Evolutionary conservation across 116 monocot species (phyloP).

Genomic region (Phalaenopsis hybrid): DNA sequence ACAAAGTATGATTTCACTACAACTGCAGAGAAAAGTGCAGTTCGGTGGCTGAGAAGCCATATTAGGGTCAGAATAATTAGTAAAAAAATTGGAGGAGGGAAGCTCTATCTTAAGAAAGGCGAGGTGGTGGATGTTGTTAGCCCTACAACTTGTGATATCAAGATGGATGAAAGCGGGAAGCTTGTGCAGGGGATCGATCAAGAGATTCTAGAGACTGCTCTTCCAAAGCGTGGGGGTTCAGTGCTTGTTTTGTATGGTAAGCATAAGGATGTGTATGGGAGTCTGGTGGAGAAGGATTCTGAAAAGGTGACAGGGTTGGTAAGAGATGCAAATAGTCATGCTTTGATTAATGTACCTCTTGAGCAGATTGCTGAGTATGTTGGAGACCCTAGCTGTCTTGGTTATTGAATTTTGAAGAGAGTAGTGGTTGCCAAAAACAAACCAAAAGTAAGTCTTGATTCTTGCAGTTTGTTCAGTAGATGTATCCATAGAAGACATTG

Average conservation of each 20-base stretch:
- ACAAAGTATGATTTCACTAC: neutral
- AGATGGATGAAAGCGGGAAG: conserved; percentile 67
- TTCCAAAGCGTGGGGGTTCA: conserved; percentile 64
- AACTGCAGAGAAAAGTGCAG: conserved; percentile 6
- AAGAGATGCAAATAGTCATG: conserved; percentile 64
- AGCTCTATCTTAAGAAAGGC: conserved; percentile 76
- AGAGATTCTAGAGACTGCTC: conserved; percentile 73
- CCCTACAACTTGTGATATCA: conserved; percentile 63
- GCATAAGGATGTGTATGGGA: conserved; percentile 73
- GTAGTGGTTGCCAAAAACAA: neutral
- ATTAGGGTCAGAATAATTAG: conserved; percentile 83
- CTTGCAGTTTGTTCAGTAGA: neutral
- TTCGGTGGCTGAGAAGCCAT: conserved; percentile 71
- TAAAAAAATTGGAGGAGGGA: conserved; percentile 57
- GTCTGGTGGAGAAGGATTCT: conserved; percentile 58
- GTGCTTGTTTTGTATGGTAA: conserved; percentile 80
- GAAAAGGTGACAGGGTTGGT: conserved; percentile 69
- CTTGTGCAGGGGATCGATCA: conserved; percentile 84
- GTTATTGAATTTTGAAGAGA: conserved; percentile 23
- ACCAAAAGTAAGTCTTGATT: neutral
- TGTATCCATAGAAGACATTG: neutral
- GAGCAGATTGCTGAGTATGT: conserved; percentile 68
- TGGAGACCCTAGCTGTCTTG: conserved; percentile 40
- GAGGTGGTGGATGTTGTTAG: conserved; percentile 78
- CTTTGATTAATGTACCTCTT: conserved; percentile 58